Evolutionary conservation across 75 land plant genomes (phyloP), one percentile per base, ranked within the genome.

Genomic region (Pseudotsuga menziesii): DNA sequence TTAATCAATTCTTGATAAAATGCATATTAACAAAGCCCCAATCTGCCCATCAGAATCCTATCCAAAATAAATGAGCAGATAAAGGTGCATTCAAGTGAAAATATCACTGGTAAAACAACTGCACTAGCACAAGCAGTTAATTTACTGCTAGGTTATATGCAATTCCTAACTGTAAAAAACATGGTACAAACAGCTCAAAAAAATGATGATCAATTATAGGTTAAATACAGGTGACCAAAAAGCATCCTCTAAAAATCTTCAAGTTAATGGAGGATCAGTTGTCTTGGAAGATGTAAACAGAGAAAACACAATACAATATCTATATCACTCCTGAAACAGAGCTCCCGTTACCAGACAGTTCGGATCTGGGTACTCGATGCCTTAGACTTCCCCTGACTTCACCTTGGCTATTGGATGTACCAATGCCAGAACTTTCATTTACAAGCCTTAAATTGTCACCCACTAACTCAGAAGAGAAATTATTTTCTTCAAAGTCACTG

Each of bases 361-460:
- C 35, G 17, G 41, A 15, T 66, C 70, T 27, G 69, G 70, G 16
- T 5, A 4, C 4, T 29, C 32, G 41, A 16, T 66, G 70, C 70
- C 41, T 66, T 32, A 35, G 70, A 35, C 70, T 66, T 48, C 54
- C 54, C 9, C 54, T 9, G 54, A 48, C 54, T 48, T 48, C 54
- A 48, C 54, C 54, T 48, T 48, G 54, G 11, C 54, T 48, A 48
- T 1, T 48, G 29, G n/a, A 66, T 14, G 70, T 66, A 17, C 70
- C 39, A 66, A 66, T 66, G 5, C 41, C 41, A 35, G 41, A 27
- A 66, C 36, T 63, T 29, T 17, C 41, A 66, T 66, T 66, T 16
- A 66, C 35, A 66, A 66, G 41, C 70, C 7, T 66, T 66, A 5
- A 64, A 66, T 66, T 35, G 70, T 66, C 41, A 29, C 35, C 44